Conservation (phyloP, 768 basidiomycete species). For the Hysterangium stoloniferum region DNA sequence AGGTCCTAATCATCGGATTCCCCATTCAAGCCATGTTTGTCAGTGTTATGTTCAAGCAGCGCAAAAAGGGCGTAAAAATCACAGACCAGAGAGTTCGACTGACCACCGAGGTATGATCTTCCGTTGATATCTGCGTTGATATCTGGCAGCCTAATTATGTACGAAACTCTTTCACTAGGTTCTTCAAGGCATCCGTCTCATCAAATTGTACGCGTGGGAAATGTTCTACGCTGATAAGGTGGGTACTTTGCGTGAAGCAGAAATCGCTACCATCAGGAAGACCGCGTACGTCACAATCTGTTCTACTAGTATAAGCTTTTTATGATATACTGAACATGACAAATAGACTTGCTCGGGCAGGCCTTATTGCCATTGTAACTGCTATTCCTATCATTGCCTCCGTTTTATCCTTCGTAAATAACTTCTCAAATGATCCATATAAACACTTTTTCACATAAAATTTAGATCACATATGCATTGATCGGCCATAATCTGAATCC, state of each 20-base stretch:
- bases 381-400: conserved; percentile 47
- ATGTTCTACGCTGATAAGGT: conserved; percentile 39
- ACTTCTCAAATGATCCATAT: background rate
- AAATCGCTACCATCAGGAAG: conserved; percentile 17
- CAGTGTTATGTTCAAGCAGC: conserved; percentile 42
- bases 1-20: conserved; percentile 48
- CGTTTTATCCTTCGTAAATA: conserved; percentile 43
- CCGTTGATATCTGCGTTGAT: background rate
- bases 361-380: conserved; percentile 36
- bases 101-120: conserved; percentile 41
- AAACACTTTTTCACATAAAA: background rate
- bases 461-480: conserved; percentile 54
- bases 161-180: conserved; percentile 38
- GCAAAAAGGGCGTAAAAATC: conserved; percentile 49
- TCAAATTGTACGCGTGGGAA: conserved; percentile 62
- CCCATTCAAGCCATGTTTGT: conserved; percentile 52
- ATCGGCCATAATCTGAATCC: conserved; percentile 47
- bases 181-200: conserved; percentile 56
- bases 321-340: too few relatives aligned
- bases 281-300: conserved; percentile 22
- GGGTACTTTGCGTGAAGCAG: conserved; percentile 26
- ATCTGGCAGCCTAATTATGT: too few relatives aligned
- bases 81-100: conserved; percentile 62
- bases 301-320: conserved; percentile 7
- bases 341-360: conserved; percentile 20